phyloP scores from a whole-genome alignment of 208 protist genomes.

The Naegleria lovaniensis region DNA sequence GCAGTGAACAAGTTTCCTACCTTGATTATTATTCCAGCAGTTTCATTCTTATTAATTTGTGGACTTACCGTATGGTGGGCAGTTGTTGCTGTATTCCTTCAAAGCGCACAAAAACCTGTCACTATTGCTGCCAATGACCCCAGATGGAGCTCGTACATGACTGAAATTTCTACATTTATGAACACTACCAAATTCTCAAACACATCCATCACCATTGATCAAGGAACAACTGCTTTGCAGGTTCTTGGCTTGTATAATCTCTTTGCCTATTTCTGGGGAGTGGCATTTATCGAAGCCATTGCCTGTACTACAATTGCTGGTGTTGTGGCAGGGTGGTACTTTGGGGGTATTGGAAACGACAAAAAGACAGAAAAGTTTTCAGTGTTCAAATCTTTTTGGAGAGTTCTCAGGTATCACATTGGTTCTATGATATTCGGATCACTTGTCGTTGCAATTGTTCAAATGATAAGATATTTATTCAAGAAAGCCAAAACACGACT shows the following conservation, averaged over 20 bases:
- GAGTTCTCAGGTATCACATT: constrained; percentile 61
- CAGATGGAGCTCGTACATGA: constrained; percentile 14
- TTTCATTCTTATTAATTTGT: constrained; percentile 36
- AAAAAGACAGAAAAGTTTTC: constrained; percentile 37
- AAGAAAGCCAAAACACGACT: constrained; percentile 45
- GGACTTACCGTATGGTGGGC: constrained; percentile 50
- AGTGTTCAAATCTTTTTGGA: constrained; percentile 41
- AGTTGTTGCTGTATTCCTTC: constrained; percentile 36
- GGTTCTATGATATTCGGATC: constrained; percentile 71
- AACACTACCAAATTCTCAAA: neutral
- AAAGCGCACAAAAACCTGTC: constrained; percentile 12
- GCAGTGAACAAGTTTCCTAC: constrained; percentile 48
- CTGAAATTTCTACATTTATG: constrained; percentile 23
- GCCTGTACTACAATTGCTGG: constrained; percentile 57
- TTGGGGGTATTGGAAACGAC: constrained; percentile 45
- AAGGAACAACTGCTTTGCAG: constrained; percentile 23
- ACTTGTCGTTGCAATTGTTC: constrained; percentile 67
- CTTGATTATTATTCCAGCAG: constrained; percentile 55
- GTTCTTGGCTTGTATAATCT: constrained; percentile 54
- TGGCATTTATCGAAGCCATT: constrained; percentile 53
- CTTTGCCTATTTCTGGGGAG: constrained; percentile 63
- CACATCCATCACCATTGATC: constrained; percentile 18
- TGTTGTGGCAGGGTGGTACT: constrained; percentile 66
- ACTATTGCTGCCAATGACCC: neutral
- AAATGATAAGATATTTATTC: constrained; percentile 58